Evolutionary conservation across 805 yeast species (phyloP).

Genomic region (Myxozyma neglecta): DNA sequence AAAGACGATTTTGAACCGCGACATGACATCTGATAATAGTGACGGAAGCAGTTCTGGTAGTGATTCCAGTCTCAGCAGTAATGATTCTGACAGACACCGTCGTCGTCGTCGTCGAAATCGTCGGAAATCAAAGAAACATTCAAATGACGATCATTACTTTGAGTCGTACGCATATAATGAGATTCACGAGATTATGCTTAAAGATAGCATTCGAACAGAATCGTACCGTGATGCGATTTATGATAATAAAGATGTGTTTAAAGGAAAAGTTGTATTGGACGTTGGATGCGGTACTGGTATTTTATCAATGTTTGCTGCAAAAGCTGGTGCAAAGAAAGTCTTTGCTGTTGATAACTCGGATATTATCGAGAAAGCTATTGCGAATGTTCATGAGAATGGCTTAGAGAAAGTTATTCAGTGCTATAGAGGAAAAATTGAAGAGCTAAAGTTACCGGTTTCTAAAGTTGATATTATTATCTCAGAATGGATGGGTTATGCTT

Average conservation of each 20-base stretch:
- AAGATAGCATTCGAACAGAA: constrained; percentile 88
- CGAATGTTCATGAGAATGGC: constrained; percentile 82
- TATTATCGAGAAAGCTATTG: constrained; percentile 93
- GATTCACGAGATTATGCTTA: constrained; percentile 98
- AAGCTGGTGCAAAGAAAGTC: constrained; percentile 98
- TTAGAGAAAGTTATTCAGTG: constrained; percentile 81
- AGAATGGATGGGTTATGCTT: constrained; percentile 99
- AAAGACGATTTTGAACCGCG: constrained; percentile 12
- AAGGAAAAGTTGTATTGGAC: constrained; percentile 90
- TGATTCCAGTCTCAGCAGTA: background rate
- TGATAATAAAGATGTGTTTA: constrained; percentile 84
- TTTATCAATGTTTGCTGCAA: constrained; percentile 94
- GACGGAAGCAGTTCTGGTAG: background rate
- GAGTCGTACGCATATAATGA: constrained; percentile 95
- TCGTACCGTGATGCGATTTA: constrained; percentile 89
- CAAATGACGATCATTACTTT: constrained; percentile 69
- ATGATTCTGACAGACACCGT: background rate
- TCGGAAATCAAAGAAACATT: background rate
- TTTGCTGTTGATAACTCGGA: constrained; percentile 96
- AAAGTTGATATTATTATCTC: constrained; percentile 92
- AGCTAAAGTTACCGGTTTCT: constrained; percentile 76
- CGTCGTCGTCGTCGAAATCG: background rate
- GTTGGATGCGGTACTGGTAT: constrained; percentile 99
- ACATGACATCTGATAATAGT: constrained; percentile 3
- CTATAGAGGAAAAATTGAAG: constrained; percentile 91